Percentiles rank a stretch among this genome's conserved stretches.
Evolutionary conservation across 2,329 filamentous ascomycete species (phyloP).

Genomic region (Chalaropsis ovoidea): DNA sequence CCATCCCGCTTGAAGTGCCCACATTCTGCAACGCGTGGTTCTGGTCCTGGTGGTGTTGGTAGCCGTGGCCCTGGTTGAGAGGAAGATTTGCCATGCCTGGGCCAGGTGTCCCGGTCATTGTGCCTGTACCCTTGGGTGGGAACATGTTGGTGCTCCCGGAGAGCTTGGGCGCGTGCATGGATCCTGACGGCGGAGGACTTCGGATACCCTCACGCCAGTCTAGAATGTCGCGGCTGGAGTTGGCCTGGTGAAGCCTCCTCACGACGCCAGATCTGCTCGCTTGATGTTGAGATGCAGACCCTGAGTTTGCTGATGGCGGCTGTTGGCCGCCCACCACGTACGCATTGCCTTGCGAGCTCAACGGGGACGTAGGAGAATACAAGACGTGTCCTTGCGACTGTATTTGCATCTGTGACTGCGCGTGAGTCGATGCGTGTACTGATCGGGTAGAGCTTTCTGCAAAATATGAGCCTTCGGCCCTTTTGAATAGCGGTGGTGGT

Average conservation of each 20-base stretch:
- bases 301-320: neutral
- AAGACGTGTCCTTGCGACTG: conserved; percentile 12
- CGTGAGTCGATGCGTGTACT: conserved; percentile 34
- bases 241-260: conserved; percentile 12
- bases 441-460: conserved; percentile 45
- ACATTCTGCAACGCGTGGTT: neutral
- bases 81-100: neutral
- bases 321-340: neutral
- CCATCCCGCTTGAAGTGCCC: conserved; percentile 1
- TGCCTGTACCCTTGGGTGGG: conserved; percentile 28
- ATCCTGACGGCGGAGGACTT: conserved; percentile 13
- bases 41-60: neutral
- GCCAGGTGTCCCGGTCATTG: neutral
- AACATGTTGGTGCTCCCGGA: conserved; percentile 30
- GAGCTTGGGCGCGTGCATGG: conserved; percentile 36
- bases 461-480: conserved; percentile 47
- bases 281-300: neutral
- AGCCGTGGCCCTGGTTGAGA: neutral
- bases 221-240: conserved; percentile 16
- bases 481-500: conserved; percentile 41
- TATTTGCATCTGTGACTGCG: neutral
- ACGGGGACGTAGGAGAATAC: neutral
- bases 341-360: neutral
- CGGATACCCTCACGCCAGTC: conserved; percentile 21
- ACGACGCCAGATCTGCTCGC: neutral